Conservation (phyloP, 2,329 filamentous ascomycete species). For the Macroventuria anomochaeta region DNA sequence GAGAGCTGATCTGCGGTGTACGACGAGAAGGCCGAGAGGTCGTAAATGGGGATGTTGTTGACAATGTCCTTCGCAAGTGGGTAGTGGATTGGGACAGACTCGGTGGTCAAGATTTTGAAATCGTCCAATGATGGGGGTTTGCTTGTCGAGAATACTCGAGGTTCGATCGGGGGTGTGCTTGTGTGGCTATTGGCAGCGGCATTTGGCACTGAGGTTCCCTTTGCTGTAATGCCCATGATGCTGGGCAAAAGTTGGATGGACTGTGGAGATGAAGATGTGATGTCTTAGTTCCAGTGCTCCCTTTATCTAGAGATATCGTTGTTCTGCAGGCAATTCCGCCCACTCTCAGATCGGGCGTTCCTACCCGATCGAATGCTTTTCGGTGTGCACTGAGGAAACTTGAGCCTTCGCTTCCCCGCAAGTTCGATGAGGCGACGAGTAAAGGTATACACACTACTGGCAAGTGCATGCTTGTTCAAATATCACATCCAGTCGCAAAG, state of each 20-base stretch:
- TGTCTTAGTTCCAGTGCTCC: background rate
- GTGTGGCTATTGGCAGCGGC: background rate
- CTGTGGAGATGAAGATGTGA: background rate
- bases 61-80: slow-evolving; percentile 56
- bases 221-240: slow-evolving; percentile 4
- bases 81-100: slow-evolving; percentile 51
- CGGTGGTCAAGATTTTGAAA: slow-evolving; percentile 56
- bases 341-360: background rate
- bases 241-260: too few species aligned
- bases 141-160: slow-evolving; percentile 38
- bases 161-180: slow-evolving; percentile 19
- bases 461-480: background rate
- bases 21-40: slow-evolving; percentile 51
- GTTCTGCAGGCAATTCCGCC: background rate
- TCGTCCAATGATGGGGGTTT: slow-evolving; percentile 50
- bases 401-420: background rate
- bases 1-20: slow-evolving; percentile 38
- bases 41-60: slow-evolving; percentile 64
- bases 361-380: background rate
- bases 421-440: background rate
- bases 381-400: too few species aligned
- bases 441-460: background rate
- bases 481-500: background rate
- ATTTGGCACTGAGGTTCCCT: background rate
- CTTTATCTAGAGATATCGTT: background rate